These are phyloP conservation scores for Kwoniella shandongensis DNA, from an alignment of 768 basidiomycete genomes.

Conservation along the genomic window DNA sequence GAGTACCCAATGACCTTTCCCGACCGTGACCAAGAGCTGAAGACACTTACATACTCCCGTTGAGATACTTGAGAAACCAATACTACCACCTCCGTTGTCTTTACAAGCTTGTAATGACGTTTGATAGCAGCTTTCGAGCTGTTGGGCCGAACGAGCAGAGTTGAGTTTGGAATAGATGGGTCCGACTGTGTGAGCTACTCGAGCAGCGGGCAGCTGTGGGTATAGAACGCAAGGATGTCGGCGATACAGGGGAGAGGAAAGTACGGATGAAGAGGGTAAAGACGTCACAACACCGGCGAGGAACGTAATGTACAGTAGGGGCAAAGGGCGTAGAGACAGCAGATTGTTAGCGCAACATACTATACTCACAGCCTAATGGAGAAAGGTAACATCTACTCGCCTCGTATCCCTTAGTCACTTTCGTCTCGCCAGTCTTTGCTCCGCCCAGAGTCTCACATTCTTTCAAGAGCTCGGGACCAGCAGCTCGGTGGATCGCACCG, in stretches of 20 bases:
- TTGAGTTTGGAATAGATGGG: conserved; percentile 47
- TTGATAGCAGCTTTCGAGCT: conserved; percentile 48
- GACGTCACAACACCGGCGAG: too few relatives aligned
- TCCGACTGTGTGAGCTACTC: conserved; percentile 54
- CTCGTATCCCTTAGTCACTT: conserved; percentile 52
- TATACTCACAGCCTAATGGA: too few relatives aligned
- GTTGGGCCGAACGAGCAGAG: conserved; percentile 25
- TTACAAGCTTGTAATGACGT: conserved; percentile 41
- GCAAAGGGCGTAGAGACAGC: too few relatives aligned
- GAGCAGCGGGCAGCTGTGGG: conserved; percentile 51
- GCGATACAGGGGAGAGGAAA: not conserved
- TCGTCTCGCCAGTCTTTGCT: conserved; percentile 54
- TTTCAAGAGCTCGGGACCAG: conserved; percentile 48
- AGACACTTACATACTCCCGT: conserved; percentile 50
- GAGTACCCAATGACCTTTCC: too few relatives aligned
- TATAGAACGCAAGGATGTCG: too few relatives aligned
- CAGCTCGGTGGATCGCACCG: conserved; percentile 55
- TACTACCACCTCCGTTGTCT: conserved; percentile 39
- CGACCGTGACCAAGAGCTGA: not conserved
- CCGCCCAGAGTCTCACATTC: conserved; percentile 52
- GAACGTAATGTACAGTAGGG: too few relatives aligned
- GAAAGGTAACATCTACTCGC: too few relatives aligned
- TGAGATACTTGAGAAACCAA: conserved; percentile 52
- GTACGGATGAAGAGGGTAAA: conserved; percentile 3
- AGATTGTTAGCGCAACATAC: too few relatives aligned